Evolutionary conservation across 257 asterid genomes (phyloP).

Genomic region (Echium plantagineum): DNA sequence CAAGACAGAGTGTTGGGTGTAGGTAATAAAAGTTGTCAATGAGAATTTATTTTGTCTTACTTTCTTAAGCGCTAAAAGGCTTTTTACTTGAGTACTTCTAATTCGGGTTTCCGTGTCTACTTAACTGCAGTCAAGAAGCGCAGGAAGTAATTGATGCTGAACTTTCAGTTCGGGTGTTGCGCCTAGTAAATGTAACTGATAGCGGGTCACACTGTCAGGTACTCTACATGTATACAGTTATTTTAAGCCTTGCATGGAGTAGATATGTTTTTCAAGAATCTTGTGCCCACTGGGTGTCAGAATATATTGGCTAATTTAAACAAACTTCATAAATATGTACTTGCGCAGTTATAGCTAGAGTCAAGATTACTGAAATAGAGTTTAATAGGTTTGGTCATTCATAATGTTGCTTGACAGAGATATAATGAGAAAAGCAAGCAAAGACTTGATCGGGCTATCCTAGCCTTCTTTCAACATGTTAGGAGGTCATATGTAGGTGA

Average conservation of each 20-base stretch:
- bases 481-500: slow-evolving; percentile 94
- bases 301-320: too few relatives aligned
- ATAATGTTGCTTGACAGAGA: slow-evolving; percentile 46
- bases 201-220: slow-evolving; percentile 85
- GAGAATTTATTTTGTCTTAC: background rate
- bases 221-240: background rate
- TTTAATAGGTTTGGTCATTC: background rate
- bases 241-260: too few relatives aligned
- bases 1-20: slow-evolving; percentile 72
- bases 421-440: slow-evolving; percentile 82
- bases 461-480: slow-evolving; percentile 79
- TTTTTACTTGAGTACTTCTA: background rate
- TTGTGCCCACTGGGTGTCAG: too few relatives aligned
- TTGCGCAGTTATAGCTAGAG: too few relatives aligned
- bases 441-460: slow-evolving; percentile 93
- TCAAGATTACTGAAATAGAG: background rate
- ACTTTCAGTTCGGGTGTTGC: slow-evolving; percentile 88
- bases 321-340: too few relatives aligned
- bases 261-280: too few relatives aligned
- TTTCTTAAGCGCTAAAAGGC: background rate
- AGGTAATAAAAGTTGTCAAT: slow-evolving; percentile 29
- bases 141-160: slow-evolving; percentile 96
- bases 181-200: slow-evolving; percentile 78
- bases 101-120: slow-evolving; percentile 9
- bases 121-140: slow-evolving; percentile 52